Evolutionary conservation across 495 filamentous ascomycete genomes (phyloP).

Genomic region (Bombardia bombarda): DNA sequence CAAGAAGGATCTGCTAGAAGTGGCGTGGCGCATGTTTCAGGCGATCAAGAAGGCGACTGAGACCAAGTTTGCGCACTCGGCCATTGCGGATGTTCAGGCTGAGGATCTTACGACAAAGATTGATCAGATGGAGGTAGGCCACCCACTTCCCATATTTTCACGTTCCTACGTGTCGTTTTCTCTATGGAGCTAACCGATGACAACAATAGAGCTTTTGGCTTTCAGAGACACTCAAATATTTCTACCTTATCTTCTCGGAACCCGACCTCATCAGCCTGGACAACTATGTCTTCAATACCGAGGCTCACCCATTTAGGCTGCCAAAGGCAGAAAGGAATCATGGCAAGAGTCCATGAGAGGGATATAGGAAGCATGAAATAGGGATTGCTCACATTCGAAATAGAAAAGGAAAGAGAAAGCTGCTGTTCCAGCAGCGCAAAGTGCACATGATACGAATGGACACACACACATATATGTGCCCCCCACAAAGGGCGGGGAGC

Average conservation of each 20-base stretch:
- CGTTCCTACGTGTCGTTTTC: background rate
- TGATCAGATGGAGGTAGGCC: constrained; percentile 42
- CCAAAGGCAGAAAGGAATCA: constrained; percentile 2
- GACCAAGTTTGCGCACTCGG: constrained; percentile 51
- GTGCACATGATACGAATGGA: no score
- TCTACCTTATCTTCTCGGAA: constrained; percentile 75
- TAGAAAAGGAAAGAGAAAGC: background rate
- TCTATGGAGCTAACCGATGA: background rate
- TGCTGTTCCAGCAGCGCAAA: no score
- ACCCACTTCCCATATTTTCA: background rate
- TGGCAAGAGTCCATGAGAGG: background rate
- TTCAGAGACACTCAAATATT: constrained; percentile 47
- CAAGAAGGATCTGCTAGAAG: constrained; percentile 53
- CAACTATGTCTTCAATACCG: constrained; percentile 79
- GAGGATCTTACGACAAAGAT: constrained; percentile 17
- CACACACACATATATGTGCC: no score
- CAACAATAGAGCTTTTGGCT: constrained; percentile 42
- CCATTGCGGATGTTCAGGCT: constrained; percentile 42
- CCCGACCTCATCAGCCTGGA: constrained; percentile 64
- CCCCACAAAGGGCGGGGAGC: no score
- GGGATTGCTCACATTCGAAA: no score
- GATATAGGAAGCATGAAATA: background rate
- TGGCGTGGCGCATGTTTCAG: constrained; percentile 72
- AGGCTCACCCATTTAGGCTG: constrained; percentile 66
- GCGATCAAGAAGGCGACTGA: constrained; percentile 52